Conservation (phyloP, 2,329 filamentous ascomycete genomes). For the Colletotrichum kahawae region DNA sequence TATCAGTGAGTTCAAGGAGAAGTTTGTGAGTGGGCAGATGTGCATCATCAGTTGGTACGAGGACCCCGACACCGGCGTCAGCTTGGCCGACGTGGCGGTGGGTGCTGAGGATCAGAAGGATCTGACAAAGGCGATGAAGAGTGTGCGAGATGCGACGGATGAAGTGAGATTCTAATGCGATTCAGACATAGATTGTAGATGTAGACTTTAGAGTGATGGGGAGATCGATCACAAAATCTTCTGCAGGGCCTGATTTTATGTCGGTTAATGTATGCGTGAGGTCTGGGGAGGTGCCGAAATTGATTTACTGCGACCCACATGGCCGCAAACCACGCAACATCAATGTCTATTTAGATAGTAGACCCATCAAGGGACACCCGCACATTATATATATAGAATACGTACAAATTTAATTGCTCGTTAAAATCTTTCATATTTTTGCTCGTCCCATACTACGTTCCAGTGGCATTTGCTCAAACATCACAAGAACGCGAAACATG, state of each 20-base stretch:
- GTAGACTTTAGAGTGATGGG: neutral
- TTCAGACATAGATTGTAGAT: neutral
- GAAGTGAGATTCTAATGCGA: slow-evolving; percentile 31
- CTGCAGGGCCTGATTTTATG: too few species aligned
- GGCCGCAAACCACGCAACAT: too few species aligned
- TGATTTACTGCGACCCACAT: too few species aligned
- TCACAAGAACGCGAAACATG: neutral
- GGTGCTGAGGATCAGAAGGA: slow-evolving; percentile 29
- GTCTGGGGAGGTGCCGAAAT: neutral
- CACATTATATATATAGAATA: too few species aligned
- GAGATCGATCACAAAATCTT: neutral
- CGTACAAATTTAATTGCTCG: too few species aligned
- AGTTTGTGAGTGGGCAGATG: slow-evolving; percentile 32
- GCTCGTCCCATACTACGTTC: neutral
- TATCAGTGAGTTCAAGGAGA: slow-evolving; percentile 26
- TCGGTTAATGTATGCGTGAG: neutral
- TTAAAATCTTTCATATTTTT: neutral
- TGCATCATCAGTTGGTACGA: slow-evolving; percentile 37
- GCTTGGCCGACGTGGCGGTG: slow-evolving; percentile 35
- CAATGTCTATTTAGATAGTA: too few species aligned
- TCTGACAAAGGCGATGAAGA: slow-evolving; percentile 26
- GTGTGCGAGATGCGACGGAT: slow-evolving; percentile 29
- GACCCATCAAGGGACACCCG: too few species aligned
- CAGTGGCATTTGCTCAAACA: neutral
- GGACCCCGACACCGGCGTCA: slow-evolving; percentile 27